Evolutionary conservation across 148 eudicot species (phyloP).

Genomic region (Amaranthus hypochondriacus): DNA sequence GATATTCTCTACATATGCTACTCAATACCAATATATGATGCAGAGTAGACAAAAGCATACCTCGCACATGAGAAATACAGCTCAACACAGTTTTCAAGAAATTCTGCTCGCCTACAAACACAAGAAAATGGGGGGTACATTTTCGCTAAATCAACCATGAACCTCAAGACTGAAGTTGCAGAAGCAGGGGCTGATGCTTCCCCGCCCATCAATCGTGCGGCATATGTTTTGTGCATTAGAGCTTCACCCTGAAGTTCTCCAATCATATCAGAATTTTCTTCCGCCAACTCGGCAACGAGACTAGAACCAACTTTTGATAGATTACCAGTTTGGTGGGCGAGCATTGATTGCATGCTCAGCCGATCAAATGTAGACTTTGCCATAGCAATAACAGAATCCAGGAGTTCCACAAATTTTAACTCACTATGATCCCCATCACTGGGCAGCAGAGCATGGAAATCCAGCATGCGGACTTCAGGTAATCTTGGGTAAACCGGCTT

Average conservation of each 20-base stretch:
- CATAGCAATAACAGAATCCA: constrained; percentile 92
- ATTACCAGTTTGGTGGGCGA: constrained; percentile 76
- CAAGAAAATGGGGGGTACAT: constrained; percentile 85
- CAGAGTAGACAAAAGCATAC: constrained; percentile 32
- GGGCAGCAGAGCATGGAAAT: constrained; percentile 95
- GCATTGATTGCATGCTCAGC: constrained; percentile 71
- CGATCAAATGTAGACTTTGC: constrained; percentile 88
- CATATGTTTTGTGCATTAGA: constrained; percentile 95
- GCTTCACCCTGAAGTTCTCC: constrained; percentile 99
- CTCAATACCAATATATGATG: background rate
- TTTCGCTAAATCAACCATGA: constrained; percentile 96
- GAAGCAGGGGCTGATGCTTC: constrained; percentile 99
- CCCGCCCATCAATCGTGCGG: constrained; percentile 98
- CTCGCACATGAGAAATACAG: constrained; percentile 96
- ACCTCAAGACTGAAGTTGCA: constrained; percentile 91
- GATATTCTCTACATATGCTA: background rate
- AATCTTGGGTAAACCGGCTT: constrained; percentile 95
- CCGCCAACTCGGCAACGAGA: constrained; percentile 82
- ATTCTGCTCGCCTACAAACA: constrained; percentile 80
- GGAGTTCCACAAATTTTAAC: constrained; percentile 71
- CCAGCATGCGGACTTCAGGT: constrained; percentile 97
- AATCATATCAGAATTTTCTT: constrained; percentile 71
- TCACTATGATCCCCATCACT: constrained; percentile 74
- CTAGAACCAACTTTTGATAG: constrained; percentile 79
- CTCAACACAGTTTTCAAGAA: constrained; percentile 87